Conservation (phyloP, 164 flowering plant species). For the Echeveria elegans region DNA sequence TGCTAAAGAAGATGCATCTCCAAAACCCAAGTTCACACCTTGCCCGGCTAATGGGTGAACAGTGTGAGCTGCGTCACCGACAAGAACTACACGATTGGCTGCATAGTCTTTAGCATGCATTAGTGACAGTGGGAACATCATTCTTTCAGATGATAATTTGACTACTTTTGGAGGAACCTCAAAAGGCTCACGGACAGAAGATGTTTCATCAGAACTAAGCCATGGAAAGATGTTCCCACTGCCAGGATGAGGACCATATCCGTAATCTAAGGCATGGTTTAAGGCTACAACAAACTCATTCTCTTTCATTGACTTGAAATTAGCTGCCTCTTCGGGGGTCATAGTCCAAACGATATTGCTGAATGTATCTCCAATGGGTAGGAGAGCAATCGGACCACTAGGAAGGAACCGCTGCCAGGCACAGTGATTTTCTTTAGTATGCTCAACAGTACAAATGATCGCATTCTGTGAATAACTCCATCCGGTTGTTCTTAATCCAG, state of each 20-base stretch:
- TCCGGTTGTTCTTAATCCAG: constrained; percentile 77
- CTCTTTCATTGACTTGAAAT: constrained; percentile 46
- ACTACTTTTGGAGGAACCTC: constrained; percentile 79
- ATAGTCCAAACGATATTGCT: constrained; percentile 99
- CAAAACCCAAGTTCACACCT: constrained; percentile 96
- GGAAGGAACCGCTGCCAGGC: constrained; percentile 98
- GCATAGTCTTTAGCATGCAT: constrained; percentile 71
- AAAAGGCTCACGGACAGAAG: constrained; percentile 45
- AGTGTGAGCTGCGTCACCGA: constrained; percentile 98
- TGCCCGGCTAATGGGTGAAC: constrained; percentile 99
- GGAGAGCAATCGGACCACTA: constrained; percentile 86
- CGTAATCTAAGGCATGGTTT: constrained; percentile 72
- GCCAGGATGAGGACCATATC: constrained; percentile 85
- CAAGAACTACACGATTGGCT: constrained; percentile 58
- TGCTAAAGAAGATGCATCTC: constrained; percentile 72
- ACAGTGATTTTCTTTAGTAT: constrained; percentile 52
- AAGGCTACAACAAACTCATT: constrained; percentile 65
- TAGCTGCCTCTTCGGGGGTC: constrained; percentile 65
- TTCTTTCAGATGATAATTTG: constrained; percentile 66
- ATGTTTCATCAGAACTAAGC: constrained; percentile 22
- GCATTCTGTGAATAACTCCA: constrained; percentile 94
- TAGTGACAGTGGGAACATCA: constrained; percentile 87
- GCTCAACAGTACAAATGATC: constrained; percentile 87
- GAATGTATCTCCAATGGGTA: constrained; percentile 80
- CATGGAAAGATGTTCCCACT: constrained; percentile 35